phyloP scores from a whole-genome alignment of 2,329 filamentous ascomycete species.

The Nectriaceae sp. region DNA sequence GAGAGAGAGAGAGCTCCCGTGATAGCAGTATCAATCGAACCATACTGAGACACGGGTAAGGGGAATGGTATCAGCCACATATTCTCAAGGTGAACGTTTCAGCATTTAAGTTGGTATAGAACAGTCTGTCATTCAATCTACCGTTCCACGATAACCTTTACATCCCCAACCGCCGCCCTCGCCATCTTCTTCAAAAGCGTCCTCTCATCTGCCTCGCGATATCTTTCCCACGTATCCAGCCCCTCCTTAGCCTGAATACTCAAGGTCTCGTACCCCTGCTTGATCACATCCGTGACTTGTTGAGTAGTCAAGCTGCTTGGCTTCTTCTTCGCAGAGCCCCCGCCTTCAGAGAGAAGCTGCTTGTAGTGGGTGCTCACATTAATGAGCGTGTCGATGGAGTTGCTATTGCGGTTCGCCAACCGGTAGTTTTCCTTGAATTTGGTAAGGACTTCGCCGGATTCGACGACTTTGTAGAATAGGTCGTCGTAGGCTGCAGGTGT shows the following conservation, averaged over 20 bases:
- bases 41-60: no score
- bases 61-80: no score
- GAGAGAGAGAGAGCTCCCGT: no score
- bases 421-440: constrained; percentile 82
- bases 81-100: no score
- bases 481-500: constrained; percentile 90
- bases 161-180: constrained; percentile 69
- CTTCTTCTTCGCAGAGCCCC: constrained; percentile 40
- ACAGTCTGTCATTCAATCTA: constrained; percentile 13
- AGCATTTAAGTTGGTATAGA: no score
- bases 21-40: no score
- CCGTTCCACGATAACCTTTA: constrained; percentile 51
- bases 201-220: constrained; percentile 84
- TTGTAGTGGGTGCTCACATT: constrained; percentile 86
- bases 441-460: constrained; percentile 78
- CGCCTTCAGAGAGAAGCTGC: constrained; percentile 67
- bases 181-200: constrained; percentile 84
- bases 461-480: constrained; percentile 96
- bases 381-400: constrained; percentile 82
- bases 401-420: constrained; percentile 57
- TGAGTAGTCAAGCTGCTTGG: constrained; percentile 75
- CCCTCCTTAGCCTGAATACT: constrained; percentile 89
- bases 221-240: constrained; percentile 81
- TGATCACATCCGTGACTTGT: constrained; percentile 89
- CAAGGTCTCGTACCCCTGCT: constrained; percentile 93